Percentiles rank a stretch among this genome's conserved stretches.
These are phyloP conservation scores for Saturnispora dispora DNA, from an alignment of 805 yeast genomes.

Conservation along the genomic window DNA sequence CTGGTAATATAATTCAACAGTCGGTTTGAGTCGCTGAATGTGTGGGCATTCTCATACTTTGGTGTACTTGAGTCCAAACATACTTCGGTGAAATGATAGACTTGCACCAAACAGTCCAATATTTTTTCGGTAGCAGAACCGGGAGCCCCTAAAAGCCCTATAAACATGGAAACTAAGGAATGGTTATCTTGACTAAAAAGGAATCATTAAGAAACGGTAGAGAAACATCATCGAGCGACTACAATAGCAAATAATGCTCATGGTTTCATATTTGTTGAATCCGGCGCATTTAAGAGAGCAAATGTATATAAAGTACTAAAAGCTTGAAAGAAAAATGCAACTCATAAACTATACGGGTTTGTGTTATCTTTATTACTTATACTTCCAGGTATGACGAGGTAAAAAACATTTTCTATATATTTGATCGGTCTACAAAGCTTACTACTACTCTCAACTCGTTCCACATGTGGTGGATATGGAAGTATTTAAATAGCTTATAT, in stretches of 20 bases:
- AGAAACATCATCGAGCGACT: neutral
- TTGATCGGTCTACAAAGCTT: too few species aligned
- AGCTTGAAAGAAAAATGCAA: too few species aligned
- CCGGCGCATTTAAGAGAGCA: neutral
- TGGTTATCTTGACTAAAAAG: too few species aligned
- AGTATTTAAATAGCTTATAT: too few species aligned
- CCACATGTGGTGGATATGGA: too few species aligned
- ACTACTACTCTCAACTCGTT: too few species aligned
- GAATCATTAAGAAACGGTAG: neutral
- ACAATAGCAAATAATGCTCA: neutral
- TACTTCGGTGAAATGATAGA: slow-evolving; percentile 1
- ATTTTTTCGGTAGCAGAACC: slow-evolving; percentile 63
- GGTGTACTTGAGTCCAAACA: neutral
- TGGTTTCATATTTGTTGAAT: too few species aligned
- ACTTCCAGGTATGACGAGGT: too few species aligned
- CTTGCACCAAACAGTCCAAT: neutral
- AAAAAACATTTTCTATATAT: too few species aligned
- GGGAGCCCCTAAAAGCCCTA: slow-evolving; percentile 64
- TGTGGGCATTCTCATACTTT: slow-evolving; percentile 22
- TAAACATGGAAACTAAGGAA: slow-evolving; percentile 39
- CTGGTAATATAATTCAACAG: slow-evolving; percentile 54
- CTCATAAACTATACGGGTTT: too few species aligned
- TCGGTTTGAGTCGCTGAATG: slow-evolving; percentile 14
- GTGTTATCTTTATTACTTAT: too few species aligned
- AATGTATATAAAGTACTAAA: too few species aligned